A percentile compares a stretch with the other conserved stretches of the same genome.
Evolutionary conservation across 73 alveolate genomes (phyloP).

Genomic region (Paraurostyla sp.): DNA sequence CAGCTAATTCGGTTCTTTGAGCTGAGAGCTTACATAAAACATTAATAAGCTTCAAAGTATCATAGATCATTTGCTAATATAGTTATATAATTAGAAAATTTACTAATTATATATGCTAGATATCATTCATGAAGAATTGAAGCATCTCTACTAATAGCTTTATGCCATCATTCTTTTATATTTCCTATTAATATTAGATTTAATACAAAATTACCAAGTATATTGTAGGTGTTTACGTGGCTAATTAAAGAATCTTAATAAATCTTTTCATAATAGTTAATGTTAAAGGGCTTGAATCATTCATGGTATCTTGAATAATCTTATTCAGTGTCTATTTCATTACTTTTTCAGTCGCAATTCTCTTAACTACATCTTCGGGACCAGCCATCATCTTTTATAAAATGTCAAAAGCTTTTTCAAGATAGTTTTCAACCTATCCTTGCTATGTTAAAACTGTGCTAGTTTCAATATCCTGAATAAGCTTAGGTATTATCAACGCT

Average conservation of each 20-base stretch:
- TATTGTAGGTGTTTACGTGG: background rate
- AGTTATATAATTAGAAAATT: background rate
- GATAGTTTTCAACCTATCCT: conserved; percentile 17
- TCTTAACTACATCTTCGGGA: conserved; percentile 2
- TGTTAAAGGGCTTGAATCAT: conserved; percentile 44
- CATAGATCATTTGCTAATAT: conserved; percentile 42
- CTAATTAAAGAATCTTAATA: background rate
- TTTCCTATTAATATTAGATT: background rate
- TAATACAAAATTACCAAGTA: background rate
- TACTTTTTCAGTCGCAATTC: background rate
- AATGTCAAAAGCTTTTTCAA: conserved; percentile 54
- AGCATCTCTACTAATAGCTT: conserved; percentile 41
- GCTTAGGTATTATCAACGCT: conserved; percentile 9
- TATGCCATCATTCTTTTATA: conserved; percentile 20
- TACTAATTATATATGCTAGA: conserved; percentile 25
- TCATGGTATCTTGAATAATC: conserved; percentile 24
- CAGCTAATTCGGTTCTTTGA: conserved; percentile 57
- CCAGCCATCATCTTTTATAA: conserved; percentile 22
- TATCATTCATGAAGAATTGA: conserved; percentile 36
- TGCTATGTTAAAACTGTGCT: background rate
- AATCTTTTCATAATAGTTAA: conserved; percentile 40
- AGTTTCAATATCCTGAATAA: background rate
- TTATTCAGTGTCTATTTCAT: background rate
- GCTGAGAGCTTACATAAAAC: conserved; percentile 37
- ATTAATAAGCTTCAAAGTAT: conserved; percentile 8